These are phyloP conservation scores for Lenzites betulinus DNA, from an alignment of 768 basidiomycete genomes.

Conservation along the genomic window DNA sequence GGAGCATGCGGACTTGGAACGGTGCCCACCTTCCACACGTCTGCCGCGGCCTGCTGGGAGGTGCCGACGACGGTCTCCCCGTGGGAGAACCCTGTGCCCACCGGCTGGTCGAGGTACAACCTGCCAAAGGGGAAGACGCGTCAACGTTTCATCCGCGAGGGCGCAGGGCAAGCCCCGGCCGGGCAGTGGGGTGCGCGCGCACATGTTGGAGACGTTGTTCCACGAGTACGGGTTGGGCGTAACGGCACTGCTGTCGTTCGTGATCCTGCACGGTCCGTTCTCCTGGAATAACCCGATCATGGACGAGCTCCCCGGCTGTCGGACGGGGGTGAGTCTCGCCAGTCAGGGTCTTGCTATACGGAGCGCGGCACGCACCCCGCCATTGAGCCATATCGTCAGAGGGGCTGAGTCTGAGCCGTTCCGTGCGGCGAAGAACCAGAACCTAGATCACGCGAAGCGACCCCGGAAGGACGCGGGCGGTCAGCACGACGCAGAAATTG, in stretches of 20 bases:
- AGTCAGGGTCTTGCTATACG: background rate
- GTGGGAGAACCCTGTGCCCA: slow-evolving; percentile 65
- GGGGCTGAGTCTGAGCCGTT: slow-evolving; percentile 61
- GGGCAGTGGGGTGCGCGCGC: background rate
- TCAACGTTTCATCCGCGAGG: background rate
- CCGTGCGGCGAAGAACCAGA: slow-evolving; percentile 72
- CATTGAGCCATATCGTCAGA: slow-evolving; percentile 68
- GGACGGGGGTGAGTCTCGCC: background rate
- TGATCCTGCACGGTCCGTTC: slow-evolving; percentile 48
- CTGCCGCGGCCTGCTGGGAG: slow-evolving; percentile 54
- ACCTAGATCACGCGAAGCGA: slow-evolving; percentile 40
- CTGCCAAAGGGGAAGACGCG: slow-evolving; percentile 21
- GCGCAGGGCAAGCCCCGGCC: background rate
- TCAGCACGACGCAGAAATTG: background rate
- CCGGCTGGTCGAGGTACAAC: slow-evolving; percentile 63
- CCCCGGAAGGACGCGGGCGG: background rate
- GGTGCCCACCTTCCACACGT: slow-evolving; percentile 48
- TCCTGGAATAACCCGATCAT: slow-evolving; percentile 44
- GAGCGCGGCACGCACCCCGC: slow-evolving; percentile 37
- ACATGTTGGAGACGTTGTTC: slow-evolving; percentile 58
- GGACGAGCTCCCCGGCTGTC: slow-evolving; percentile 42
- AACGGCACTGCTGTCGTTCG: slow-evolving; percentile 53
- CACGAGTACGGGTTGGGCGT: slow-evolving; percentile 56
- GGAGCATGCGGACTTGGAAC: slow-evolving; percentile 2
- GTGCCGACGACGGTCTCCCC: slow-evolving; percentile 53